Evolutionary conservation across 805 yeast genomes (phyloP), one percentile per base, ranked within the genome.

Genomic region (Yarrowia yakushimensis): DNA sequence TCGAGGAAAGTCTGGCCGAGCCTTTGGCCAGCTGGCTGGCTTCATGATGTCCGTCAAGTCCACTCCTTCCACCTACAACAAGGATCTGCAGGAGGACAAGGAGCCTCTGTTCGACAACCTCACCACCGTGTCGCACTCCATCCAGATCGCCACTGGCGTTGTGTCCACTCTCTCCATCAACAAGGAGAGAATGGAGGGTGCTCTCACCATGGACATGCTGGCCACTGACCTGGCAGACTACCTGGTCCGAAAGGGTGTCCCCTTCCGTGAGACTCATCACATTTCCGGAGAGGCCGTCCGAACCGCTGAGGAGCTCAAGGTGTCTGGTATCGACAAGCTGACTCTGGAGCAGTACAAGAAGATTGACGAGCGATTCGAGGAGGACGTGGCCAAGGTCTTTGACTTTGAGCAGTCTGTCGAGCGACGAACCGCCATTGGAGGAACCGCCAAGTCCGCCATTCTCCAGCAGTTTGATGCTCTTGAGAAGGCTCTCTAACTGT

Each of bases 161-260:
- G 80, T 94, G 50, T 90, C 97, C 3, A 94, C 99, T 1, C 81
- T 94, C 69, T 72, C 74, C 42, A 88, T 92, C 67, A 81, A 88
- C 69, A 80, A 82, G 66, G 87, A 82, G 61, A 85, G 81, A 68
- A 94, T 94, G 99, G 82, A 80, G 69, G 85, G 81, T 45, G 93
- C 98, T 0, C 82, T 94, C 70, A 92, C 98, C 28, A 93, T 93
- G 96, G 99, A 94, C 76, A 94, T 94, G 99, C 82, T 94, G 69
- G 99, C 99, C 20, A 94, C 99, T 31, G 99, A 94, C 74, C 82
- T 94, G 69, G 99, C 99, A 41, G 99, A 94, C 75, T 94, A 94
- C 75, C 81, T 94, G 67, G 99, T 94, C 59, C 87, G 97, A 78
- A 92, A 87, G 75, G 99, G 99, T 65, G 99, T 94, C 67, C 99